Evolutionary conservation across 768 basidiomycete species (phyloP).

Genomic region (Serendipita sp.): DNA sequence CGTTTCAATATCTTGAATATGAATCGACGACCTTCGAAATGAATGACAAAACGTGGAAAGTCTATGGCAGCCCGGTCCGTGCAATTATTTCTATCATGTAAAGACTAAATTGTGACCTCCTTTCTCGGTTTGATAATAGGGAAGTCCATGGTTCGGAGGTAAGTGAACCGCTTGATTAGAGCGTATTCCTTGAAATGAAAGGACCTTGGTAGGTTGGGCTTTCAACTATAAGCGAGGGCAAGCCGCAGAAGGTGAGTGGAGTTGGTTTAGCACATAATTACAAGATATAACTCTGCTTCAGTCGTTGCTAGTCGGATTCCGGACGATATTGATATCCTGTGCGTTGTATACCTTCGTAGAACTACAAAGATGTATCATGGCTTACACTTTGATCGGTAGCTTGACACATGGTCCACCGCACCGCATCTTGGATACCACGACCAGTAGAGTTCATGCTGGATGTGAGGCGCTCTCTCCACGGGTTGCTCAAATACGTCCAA

Average conservation of each 20-base stretch:
- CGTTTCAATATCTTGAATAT: conserved; percentile 9
- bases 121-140: background rate
- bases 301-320: background rate
- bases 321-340: conserved; percentile 4
- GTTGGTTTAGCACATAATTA: no score
- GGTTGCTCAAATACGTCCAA: background rate
- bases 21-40: conserved; percentile 6
- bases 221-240: background rate
- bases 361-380: background rate
- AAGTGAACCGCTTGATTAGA: background rate
- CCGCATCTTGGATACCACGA: background rate
- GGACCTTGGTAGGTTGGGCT: background rate
- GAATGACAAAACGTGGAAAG: conserved; percentile 7
- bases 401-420: conserved; percentile 1
- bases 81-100: no score
- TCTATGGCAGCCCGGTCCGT: conserved; percentile 10
- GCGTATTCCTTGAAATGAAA: background rate
- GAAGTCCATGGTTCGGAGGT: conserved; percentile 4
- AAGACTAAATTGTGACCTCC: no score
- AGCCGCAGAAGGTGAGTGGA: background rate
- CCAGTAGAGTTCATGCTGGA: background rate
- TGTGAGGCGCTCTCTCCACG: background rate
- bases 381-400: background rate
- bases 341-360: background rate
- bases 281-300: background rate